Evolutionary conservation across 2,329 filamentous ascomycete species (phyloP).

Genomic region (Alternaria sp.): DNA sequence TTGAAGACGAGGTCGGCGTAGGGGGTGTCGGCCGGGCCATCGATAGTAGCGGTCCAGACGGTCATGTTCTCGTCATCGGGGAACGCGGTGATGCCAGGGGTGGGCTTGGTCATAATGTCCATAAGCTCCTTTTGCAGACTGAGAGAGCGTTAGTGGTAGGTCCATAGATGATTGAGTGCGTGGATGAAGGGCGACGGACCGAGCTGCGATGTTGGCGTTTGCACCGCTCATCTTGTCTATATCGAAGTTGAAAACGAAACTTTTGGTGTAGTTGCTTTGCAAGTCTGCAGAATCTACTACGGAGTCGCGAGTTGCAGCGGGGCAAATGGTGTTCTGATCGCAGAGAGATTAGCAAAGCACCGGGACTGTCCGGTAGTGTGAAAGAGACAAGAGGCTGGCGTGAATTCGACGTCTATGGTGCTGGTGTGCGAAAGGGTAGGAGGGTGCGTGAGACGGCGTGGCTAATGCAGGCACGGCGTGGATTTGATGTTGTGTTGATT

Average conservation of each 20-base stretch:
- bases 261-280: background rate
- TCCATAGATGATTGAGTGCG: background rate
- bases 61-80: slow-evolving; percentile 86
- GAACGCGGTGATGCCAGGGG: slow-evolving; percentile 93
- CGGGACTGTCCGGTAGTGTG: background rate
- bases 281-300: background rate
- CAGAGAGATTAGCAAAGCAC: background rate
- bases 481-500: slow-evolving; percentile 25
- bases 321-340: background rate
- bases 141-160: slow-evolving; percentile 20
- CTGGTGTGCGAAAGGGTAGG: background rate
- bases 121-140: slow-evolving; percentile 97
- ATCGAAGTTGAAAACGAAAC: background rate
- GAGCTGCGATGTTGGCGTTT: slow-evolving; percentile 56
- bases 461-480: background rate
- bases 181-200: slow-evolving; percentile 47
- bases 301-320: background rate
- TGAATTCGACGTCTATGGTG: background rate
- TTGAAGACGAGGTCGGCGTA: slow-evolving; percentile 90
- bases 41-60: slow-evolving; percentile 91
- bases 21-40: slow-evolving; percentile 87
- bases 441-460: background rate
- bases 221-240: slow-evolving; percentile 37
- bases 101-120: slow-evolving; percentile 95
- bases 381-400: background rate